Evolutionary conservation across 768 basidiomycete genomes (phyloP), one percentile per base, ranked within the genome.

Genomic region (Mycena rebaudengoi): DNA sequence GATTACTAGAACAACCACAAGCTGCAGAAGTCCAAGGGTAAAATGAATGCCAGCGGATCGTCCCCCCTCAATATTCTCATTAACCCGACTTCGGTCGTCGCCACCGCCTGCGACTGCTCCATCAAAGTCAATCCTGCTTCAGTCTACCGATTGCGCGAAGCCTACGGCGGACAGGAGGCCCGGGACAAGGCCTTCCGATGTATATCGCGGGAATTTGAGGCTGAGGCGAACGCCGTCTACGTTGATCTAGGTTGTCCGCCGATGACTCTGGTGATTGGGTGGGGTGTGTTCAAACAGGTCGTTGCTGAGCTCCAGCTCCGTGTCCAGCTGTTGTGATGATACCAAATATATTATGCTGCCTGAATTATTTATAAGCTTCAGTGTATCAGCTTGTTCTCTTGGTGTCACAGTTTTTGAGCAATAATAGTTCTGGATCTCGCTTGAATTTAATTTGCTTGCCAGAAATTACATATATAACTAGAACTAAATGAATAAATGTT

Each of bases 1-100:
- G 45, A 57, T 13, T 57, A 57, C 45, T 57, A 45, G 56, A 57
- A 57, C 44, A 57, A 46, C 26, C 56, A 57, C 56, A 35, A 25
- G 21, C 8, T 57, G 5, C 21, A 37, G 10, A 18, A 18, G 7
- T 57, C 56, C 5, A 57, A 57, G 26, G 39, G 18, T 3, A 57
- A 48, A 37, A 8, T 28, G 20, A 57, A 57, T 7, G 33, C 25
- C 10, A 28, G 25, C 16, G 44, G 56, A 2, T 28, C 32, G 4
- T 57, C 56, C 4, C 56, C 56, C 5, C 21, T 46, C 2, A 26
- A 37, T 35, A 57, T 57, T 43, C 2, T 57, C 7, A 28, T 16
- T 8, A 48, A 57, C 20, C 56, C 44, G 10, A 35, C 23, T 5
- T 14, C 14, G 7, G 18, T 20, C 23, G 11, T 35, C 6, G 35